Base-by-base conservation (phyloP, 257 asterid genomes). In the Linaria vulgaris region DNA sequence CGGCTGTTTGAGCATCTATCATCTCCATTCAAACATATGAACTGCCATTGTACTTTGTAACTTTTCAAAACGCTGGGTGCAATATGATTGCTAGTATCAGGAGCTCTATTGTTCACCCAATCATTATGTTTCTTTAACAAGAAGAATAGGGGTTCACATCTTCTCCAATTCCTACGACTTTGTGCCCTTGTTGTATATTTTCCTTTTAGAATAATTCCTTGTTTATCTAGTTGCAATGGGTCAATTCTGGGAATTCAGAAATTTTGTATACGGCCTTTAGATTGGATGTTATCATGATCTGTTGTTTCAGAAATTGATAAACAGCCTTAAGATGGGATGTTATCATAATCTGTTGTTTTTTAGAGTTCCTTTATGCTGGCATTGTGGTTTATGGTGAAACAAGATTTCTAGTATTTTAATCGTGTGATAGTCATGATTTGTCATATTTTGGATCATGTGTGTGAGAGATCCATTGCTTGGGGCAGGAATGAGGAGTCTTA, bases 361-460 rank as follows among this genome's bases (percentile, higher is more conserved):
- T n/a, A 27, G 3, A 27, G 34, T 27, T 27, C 6, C 31, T 31
- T n/a, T 49, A 23, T 14, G 8, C 41, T 13, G 38, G 58, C 41
- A 49, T 14, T 31, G 49, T 66, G 21, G 47, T 66, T n/a, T n/a
- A 23, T 59, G 59, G 49, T 24, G 48, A 20, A 21, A 60, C 16
- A 52, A n/a, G 43, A 59, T 51, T 44, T 46, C 14, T 48, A 31
- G 63, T 56, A 49, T 71, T 27, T 20, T 43, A 21, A 43, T 5
- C 13, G 21, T 12, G 21, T 63, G 17, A 47, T 70, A n/a, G n/a
- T n/a, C n/a, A n/a, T n/a, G n/a, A n/a, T n/a, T n/a, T n/a, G n/a
- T n/a, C 41, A 7, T 34, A 8, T 3, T 34, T 34, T 4, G 10
- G 41, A 34, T 34, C 41, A 34, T 34, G 41, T 11, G 41, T 34